Conservation (phyloP, 768 basidiomycete genomes). For the Clavulina sp. region DNA sequence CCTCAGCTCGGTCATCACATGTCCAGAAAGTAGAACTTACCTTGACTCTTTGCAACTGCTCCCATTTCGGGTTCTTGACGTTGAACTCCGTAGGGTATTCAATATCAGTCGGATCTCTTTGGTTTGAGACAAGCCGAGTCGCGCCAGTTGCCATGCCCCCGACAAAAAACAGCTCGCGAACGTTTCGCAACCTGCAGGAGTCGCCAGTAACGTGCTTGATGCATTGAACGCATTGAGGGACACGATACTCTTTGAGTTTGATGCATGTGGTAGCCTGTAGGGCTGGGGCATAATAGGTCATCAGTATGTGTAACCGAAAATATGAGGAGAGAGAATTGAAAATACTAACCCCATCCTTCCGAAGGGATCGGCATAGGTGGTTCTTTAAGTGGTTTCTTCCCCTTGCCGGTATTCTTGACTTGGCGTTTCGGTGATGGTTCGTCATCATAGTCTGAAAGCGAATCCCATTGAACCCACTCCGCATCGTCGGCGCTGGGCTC, state of each 20-base stretch:
- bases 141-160: not conserved
- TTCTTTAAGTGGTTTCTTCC: not conserved
- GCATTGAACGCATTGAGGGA: not conserved
- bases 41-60: conserved; percentile 1
- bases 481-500: not conserved
- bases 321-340: not conserved
- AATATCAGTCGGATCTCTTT: not conserved
- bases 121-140: not conserved
- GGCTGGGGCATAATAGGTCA: no score
- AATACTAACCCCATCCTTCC: not conserved
- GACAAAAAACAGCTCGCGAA: not conserved
- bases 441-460: not conserved
- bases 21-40: not conserved
- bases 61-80: not conserved
- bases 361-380: not conserved
- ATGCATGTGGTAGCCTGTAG: not conserved
- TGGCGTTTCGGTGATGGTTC: not conserved
- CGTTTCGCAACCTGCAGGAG: not conserved
- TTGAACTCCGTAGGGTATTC: not conserved
- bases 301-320: not conserved
- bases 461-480: not conserved
- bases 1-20: not conserved
- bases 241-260: not conserved
- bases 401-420: not conserved
- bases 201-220: not conserved